phyloP scores from a whole-genome alignment of 306 rosid genomes.

The Hippophae gyantsensis region DNA sequence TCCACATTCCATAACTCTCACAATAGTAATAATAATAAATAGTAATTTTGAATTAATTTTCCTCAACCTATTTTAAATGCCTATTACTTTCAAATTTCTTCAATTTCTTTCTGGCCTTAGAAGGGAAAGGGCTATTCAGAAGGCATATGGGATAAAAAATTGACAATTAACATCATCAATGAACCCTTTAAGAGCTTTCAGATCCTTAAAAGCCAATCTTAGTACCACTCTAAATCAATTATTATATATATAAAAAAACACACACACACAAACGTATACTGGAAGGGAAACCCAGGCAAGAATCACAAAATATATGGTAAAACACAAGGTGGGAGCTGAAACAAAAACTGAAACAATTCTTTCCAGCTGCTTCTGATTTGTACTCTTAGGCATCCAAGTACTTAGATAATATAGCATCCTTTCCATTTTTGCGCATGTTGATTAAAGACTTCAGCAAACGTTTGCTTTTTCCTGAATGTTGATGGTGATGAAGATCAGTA shows the following conservation, averaged over 20 bases:
- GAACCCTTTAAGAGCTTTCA: background rate
- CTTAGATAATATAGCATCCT: conserved; percentile 12
- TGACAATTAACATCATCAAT: background rate
- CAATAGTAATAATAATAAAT: too few relatives aligned
- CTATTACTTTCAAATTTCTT: too few relatives aligned
- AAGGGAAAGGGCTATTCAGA: too few relatives aligned
- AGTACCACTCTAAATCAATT: background rate
- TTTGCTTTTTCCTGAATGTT: conserved; percentile 9
- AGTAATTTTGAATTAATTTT: too few relatives aligned
- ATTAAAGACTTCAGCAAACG: conserved; percentile 24
- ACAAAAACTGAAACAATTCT: background rate
- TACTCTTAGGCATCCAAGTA: conserved; percentile 11
- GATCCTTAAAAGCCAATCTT: background rate
- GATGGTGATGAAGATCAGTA: background rate
- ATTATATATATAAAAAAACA: background rate
- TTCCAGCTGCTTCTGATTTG: conserved; percentile 1
- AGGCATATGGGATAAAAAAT: too few relatives aligned
- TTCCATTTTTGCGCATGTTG: conserved; percentile 22
- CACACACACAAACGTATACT: background rate
- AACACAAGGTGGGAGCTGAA: background rate
- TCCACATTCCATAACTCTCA: too few relatives aligned
- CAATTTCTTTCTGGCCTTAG: too few relatives aligned
- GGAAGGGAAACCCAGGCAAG: background rate
- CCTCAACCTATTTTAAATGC: too few relatives aligned
- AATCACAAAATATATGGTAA: too few relatives aligned